Conservation (phyloP, 371 early-diverging fungal species). For the Basidiobolus meristosporus region DNA sequence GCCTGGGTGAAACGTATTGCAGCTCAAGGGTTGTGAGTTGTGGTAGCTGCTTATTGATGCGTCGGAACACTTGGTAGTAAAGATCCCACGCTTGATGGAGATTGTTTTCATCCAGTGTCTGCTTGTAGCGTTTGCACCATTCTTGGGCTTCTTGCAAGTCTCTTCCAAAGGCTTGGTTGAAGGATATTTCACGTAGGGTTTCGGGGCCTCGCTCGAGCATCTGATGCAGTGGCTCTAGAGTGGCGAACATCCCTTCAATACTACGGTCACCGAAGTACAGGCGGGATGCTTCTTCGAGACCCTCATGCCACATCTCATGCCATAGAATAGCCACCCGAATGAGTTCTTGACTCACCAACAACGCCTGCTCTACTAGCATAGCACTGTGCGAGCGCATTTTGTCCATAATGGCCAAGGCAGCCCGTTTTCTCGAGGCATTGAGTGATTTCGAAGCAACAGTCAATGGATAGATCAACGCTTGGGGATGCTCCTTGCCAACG, state of each 20-base stretch:
- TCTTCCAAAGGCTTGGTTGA: conserved; percentile 85
- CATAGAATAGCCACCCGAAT: conserved; percentile 91
- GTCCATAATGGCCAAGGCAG: conserved; percentile 82
- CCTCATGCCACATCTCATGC: conserved; percentile 98
- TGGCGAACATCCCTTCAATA: conserved; percentile 80
- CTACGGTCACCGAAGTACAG: conserved; percentile 76
- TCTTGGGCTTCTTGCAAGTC: conserved; percentile 86
- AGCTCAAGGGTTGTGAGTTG: conserved; percentile 71
- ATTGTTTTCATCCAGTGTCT: conserved; percentile 57
- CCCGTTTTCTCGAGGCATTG: conserved; percentile 47
- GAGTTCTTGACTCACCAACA: conserved; percentile 89
- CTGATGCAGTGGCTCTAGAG: conserved; percentile 74
- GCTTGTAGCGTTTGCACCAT: conserved; percentile 66
- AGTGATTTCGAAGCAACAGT: conserved; percentile 93
- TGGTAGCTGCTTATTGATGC: conserved; percentile 68
- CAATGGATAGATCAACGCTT: conserved; percentile 88
- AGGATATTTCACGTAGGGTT: conserved; percentile 83
- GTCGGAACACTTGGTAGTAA: conserved; percentile 77
- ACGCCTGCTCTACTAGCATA: conserved; percentile 78
- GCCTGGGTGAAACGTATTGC: conserved; percentile 79
- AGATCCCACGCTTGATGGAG: conserved; percentile 92
- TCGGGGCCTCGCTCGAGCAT: conserved; percentile 84
- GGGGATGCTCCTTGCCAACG: conserved; percentile 90
- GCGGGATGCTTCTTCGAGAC: conserved; percentile 79
- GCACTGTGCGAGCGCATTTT: conserved; percentile 76